phyloP scores from a whole-genome alignment of 805 yeast genomes.

The Candida pseudoglaebosa region DNA sequence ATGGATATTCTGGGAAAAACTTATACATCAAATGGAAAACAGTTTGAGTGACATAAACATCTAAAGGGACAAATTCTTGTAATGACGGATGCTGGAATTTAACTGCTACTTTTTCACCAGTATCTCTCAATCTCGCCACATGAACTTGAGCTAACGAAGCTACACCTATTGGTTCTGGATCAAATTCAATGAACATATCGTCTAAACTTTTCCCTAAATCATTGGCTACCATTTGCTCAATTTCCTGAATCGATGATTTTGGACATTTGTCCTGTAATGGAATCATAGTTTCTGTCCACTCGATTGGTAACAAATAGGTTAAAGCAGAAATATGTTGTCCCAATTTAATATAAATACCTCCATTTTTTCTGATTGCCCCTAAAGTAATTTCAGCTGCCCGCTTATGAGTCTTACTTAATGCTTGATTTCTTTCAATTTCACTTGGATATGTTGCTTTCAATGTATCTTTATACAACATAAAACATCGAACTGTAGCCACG shows the following conservation, averaged over 20 bases:
- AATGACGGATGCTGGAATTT: slow-evolving; percentile 92
- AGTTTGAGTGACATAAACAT: slow-evolving; percentile 68
- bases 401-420: slow-evolving; percentile 63
- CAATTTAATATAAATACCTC: slow-evolving; percentile 88
- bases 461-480: slow-evolving; percentile 60
- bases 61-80: slow-evolving; percentile 85
- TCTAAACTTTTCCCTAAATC: slow-evolving; percentile 63
- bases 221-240: slow-evolving; percentile 56
- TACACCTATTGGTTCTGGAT: slow-evolving; percentile 80
- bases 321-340: slow-evolving; percentile 94
- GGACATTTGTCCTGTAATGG: slow-evolving; percentile 94
- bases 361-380: slow-evolving; percentile 75
- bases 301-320: slow-evolving; percentile 84
- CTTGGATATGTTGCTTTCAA: slow-evolving; percentile 43
- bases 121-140: slow-evolving; percentile 54
- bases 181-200: slow-evolving; percentile 65
- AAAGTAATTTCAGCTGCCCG: slow-evolving; percentile 77
- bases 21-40: slow-evolving; percentile 72
- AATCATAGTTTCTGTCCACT: slow-evolving; percentile 94
- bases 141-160: slow-evolving; percentile 98
- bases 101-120: slow-evolving; percentile 80
- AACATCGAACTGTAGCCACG: slow-evolving; percentile 69
- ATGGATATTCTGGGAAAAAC: slow-evolving; percentile 89
- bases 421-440: slow-evolving; percentile 44
- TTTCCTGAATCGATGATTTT: slow-evolving; percentile 63